phyloP scores from a whole-genome alignment of 139 green algal species.

The Coelastrella sp. region DNA sequence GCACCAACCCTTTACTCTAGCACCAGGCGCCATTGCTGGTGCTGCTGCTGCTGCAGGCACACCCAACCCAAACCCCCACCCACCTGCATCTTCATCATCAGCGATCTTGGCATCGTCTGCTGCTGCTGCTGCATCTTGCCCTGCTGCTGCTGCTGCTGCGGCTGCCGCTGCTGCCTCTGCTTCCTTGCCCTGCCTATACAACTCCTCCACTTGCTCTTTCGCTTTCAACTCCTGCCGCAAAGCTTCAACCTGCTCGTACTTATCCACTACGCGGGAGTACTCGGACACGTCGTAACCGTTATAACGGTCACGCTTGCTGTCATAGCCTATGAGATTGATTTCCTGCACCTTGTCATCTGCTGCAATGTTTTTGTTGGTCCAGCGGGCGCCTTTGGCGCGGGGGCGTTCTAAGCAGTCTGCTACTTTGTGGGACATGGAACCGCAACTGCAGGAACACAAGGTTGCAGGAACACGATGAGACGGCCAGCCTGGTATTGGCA shows the following conservation, averaged over 20 bases:
- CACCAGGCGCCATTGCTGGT: not conserved
- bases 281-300: constrained; percentile 94
- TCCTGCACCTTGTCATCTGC: constrained; percentile 96
- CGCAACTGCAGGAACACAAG: constrained; percentile 82
- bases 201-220: constrained; percentile 66
- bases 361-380: constrained; percentile 95
- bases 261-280: constrained; percentile 82
- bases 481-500: not conserved
- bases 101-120: constrained; percentile 87
- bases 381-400: constrained; percentile 87
- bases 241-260: constrained; percentile 79
- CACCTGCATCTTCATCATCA: constrained; percentile 87
- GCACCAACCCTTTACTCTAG: not conserved
- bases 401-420: constrained; percentile 98
- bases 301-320: constrained; percentile 85
- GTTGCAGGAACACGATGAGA: not conserved
- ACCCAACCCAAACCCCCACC: not conserved
- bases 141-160: constrained; percentile 67
- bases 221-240: constrained; percentile 80
- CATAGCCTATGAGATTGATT: constrained; percentile 84
- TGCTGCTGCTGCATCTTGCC: constrained; percentile 54
- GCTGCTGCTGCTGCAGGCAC: constrained; percentile 31
- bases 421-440: constrained; percentile 95
- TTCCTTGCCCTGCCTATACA: constrained; percentile 51
- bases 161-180: constrained; percentile 68